Evolutionary conservation across 768 basidiomycete species (phyloP).

Genomic region (Trichaptum fuscoviolaceum): DNA sequence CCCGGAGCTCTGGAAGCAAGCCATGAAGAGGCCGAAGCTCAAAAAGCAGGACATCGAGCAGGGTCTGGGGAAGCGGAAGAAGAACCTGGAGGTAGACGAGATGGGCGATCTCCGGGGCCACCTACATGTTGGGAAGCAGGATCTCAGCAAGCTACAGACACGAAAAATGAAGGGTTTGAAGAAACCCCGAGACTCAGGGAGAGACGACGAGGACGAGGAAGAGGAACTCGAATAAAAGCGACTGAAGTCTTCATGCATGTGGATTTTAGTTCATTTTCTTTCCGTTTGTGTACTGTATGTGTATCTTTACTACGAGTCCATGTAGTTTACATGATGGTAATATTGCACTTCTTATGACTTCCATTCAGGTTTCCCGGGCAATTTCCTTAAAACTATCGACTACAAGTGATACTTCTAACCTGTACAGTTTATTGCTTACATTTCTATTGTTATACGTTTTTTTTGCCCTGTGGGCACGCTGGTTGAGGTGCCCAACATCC

Average conservation of each 20-base stretch:
- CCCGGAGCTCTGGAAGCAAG: constrained; percentile 71
- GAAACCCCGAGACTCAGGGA: constrained; percentile 12
- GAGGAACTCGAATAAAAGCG: neutral
- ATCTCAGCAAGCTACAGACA: constrained; percentile 79
- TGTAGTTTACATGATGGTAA: neutral
- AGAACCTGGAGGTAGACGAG: constrained; percentile 95
- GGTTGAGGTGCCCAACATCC: neutral
- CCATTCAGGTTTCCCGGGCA: too few relatives aligned
- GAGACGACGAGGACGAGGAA: neutral
- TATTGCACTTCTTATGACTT: neutral
- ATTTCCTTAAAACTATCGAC: too few relatives aligned
- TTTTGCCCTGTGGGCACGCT: neutral
- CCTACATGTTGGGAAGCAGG: constrained; percentile 87
- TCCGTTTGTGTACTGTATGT: neutral
- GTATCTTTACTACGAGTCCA: neutral
- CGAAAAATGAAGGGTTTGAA: constrained; percentile 97
- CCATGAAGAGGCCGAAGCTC: constrained; percentile 80
- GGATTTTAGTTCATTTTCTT: neutral
- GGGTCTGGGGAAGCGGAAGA: constrained; percentile 86
- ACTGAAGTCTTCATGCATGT: neutral
- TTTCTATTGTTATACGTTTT: neutral
- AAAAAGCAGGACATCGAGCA: constrained; percentile 84
- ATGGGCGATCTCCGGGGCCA: constrained; percentile 95
- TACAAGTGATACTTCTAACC: too few relatives aligned
- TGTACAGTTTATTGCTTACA: too few relatives aligned